A percentile compares a stretch with the other conserved stretches of the same genome.
Evolutionary conservation across 495 filamentous ascomycete genomes (phyloP).

Genomic region (Evansstolkia leycettana): DNA sequence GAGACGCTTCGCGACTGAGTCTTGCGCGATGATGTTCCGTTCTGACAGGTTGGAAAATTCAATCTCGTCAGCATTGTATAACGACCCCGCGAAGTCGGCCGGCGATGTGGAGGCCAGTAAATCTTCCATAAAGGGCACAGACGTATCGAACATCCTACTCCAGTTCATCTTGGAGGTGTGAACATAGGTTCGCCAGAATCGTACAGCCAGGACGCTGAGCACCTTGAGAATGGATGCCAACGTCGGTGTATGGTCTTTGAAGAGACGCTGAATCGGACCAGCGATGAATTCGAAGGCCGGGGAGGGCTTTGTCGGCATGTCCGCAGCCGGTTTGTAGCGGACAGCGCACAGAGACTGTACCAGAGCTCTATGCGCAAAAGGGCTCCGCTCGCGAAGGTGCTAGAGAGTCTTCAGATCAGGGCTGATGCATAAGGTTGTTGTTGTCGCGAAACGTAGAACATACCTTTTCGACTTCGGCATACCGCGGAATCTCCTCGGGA

Average conservation of each 20-base stretch:
- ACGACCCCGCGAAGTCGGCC: slow-evolving; percentile 16
- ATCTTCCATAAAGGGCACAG: slow-evolving; percentile 22
- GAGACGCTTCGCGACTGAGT: slow-evolving; percentile 8
- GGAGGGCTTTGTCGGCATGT: slow-evolving; percentile 4
- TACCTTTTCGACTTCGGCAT: slow-evolving; percentile 28
- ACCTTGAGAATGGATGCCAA: slow-evolving; percentile 22
- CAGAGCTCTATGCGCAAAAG: slow-evolving; percentile 28
- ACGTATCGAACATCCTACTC: slow-evolving; percentile 18
- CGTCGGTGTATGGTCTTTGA: slow-evolving; percentile 18
- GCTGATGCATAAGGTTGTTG: background rate
- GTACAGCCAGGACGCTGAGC: slow-evolving; percentile 20
- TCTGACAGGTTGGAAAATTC: slow-evolving; percentile 16
- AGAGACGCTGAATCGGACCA: slow-evolving; percentile 24
- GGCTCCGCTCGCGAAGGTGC: slow-evolving; percentile 24
- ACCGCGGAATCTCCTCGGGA: slow-evolving; percentile 21
- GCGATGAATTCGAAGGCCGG: slow-evolving; percentile 28
- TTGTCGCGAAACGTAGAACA: slow-evolving; percentile 1
- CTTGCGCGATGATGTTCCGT: slow-evolving; percentile 11
- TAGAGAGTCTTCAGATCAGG: slow-evolving; percentile 4
- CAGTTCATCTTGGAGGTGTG: slow-evolving; percentile 25
- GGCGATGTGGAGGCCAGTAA: slow-evolving; percentile 17
- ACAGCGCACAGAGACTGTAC: slow-evolving; percentile 15
- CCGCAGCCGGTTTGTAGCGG: slow-evolving; percentile 5
- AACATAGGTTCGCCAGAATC: slow-evolving; percentile 24
- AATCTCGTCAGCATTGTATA: slow-evolving; percentile 16